A percentile compares a stretch with the other conserved stretches of the same genome.
Evolutionary conservation across 371 early-diverging fungal species (phyloP).

Genomic region (Capillidium heterosporum): DNA sequence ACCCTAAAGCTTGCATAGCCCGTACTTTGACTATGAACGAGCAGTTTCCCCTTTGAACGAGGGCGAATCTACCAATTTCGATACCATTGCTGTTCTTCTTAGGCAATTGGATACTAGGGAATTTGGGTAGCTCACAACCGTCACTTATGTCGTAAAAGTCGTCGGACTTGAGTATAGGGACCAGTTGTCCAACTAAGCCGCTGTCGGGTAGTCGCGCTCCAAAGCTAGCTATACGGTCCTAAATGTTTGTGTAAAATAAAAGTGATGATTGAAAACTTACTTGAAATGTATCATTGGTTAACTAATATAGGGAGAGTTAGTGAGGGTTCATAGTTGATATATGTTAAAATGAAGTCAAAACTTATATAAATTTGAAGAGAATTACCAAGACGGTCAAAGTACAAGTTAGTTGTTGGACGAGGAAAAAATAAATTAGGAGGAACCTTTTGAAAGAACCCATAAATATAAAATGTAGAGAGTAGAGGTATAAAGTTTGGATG

Average conservation of each 20-base stretch:
- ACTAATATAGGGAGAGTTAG: neutral
- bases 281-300: conserved; percentile 10
- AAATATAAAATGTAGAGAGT: neutral
- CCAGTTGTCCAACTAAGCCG: conserved; percentile 22
- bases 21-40: conserved; percentile 74
- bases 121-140: neutral
- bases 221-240: conserved; percentile 41
- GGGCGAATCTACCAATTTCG: conserved; percentile 18
- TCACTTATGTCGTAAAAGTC: conserved; percentile 5
- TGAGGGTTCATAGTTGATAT: neutral
- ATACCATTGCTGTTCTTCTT: conserved; percentile 4
- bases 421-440: too few species aligned
- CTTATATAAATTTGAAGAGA: neutral
- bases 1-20: conserved; percentile 71
- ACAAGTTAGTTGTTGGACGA: too few species aligned
- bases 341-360: neutral
- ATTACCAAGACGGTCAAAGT: neutral
- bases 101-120: neutral
- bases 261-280: neutral
- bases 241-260: conserved; percentile 22
- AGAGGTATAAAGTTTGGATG: neutral
- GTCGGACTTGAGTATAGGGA: conserved; percentile 8
- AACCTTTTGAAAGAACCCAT: neutral
- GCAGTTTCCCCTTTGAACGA: conserved; percentile 69
- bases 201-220: conserved; percentile 36